Evolutionary conservation across 202 grass and related monocot species (phyloP).

Genomic region (Bolboschoenoplectus hybrid): DNA sequence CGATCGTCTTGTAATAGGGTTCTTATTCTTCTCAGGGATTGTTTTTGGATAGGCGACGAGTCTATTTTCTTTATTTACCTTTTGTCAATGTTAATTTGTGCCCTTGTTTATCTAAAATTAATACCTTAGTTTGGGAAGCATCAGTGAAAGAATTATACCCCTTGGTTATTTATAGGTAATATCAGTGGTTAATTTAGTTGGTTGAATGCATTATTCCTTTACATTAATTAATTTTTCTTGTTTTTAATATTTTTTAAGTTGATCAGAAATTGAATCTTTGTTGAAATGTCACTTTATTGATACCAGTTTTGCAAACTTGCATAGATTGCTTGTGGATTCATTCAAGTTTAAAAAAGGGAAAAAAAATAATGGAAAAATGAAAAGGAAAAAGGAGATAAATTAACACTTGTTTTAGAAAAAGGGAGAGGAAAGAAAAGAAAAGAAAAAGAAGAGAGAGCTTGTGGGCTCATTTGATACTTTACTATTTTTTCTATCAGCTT

Average conservation of each 20-base stretch:
- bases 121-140: not conserved
- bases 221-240: not conserved
- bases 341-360: not conserved
- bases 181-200: not conserved
- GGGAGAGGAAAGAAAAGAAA: not conserved
- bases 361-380: not conserved
- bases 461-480: slow-evolving; percentile 8
- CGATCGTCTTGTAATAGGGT: not conserved
- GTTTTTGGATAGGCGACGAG: not conserved
- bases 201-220: not conserved
- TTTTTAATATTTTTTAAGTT: not conserved
- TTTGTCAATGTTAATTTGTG: not conserved
- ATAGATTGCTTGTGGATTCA: slow-evolving; percentile 14
- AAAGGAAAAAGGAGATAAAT: not conserved
- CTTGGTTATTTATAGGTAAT: slow-evolving; percentile 26
- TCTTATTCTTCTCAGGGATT: not conserved
- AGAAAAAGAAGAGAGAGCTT: slow-evolving; percentile 3
- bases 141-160: not conserved
- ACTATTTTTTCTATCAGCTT: slow-evolving; percentile 21
- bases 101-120: not conserved
- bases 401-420: not conserved
- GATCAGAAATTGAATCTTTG: slow-evolving; percentile 26
- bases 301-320: not conserved
- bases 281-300: slow-evolving; percentile 25
- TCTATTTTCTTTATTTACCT: slow-evolving; percentile 22